Conservation (phyloP, 176 grass and related monocot genomes). For the Ampelocalamus luodianensis region DNA sequence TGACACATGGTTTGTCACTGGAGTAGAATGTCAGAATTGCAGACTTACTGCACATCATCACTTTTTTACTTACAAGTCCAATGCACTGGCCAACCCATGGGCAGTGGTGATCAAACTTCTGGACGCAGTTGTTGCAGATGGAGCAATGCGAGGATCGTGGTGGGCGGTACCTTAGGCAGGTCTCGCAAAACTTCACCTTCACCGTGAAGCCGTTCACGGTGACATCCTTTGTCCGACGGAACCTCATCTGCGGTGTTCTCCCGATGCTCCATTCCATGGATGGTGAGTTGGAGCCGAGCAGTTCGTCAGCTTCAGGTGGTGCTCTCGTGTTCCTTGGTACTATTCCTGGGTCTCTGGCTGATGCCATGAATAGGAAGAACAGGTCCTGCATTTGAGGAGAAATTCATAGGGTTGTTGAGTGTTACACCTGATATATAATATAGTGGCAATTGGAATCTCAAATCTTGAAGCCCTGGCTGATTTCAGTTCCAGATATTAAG, state of each 20-base stretch:
- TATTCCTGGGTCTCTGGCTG: conserved; percentile 64
- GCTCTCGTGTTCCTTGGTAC: conserved; percentile 63
- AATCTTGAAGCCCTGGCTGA: neutral
- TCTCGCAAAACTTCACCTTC: conserved; percentile 73
- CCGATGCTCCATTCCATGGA: conserved; percentile 70
- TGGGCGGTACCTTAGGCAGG: conserved; percentile 62
- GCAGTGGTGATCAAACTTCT: conserved; percentile 83
- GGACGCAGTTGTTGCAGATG: conserved; percentile 72
- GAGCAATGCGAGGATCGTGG: conserved; percentile 70
- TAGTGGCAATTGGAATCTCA: no score
- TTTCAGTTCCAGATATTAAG: conserved; percentile 7
- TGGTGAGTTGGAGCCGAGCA: conserved; percentile 32
- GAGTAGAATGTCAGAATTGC: conserved; percentile 13
- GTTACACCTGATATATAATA: no score
- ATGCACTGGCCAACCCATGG: conserved; percentile 85
- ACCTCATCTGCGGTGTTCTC: conserved; percentile 52
- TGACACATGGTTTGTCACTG: conserved; percentile 1
- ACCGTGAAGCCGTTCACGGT: conserved; percentile 50
- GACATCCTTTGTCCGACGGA: conserved; percentile 50
- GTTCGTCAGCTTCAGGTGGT: conserved; percentile 57
- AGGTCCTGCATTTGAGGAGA: conserved; percentile 49
- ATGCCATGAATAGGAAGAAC: conserved; percentile 61
- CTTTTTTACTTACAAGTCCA: conserved; percentile 53
- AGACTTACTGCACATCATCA: neutral
- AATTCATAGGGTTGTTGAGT: no score